Evolutionary conservation across 1,284 basidiomycete genomes (phyloP).

Genomic region (Papiliotrema flavescens): DNA sequence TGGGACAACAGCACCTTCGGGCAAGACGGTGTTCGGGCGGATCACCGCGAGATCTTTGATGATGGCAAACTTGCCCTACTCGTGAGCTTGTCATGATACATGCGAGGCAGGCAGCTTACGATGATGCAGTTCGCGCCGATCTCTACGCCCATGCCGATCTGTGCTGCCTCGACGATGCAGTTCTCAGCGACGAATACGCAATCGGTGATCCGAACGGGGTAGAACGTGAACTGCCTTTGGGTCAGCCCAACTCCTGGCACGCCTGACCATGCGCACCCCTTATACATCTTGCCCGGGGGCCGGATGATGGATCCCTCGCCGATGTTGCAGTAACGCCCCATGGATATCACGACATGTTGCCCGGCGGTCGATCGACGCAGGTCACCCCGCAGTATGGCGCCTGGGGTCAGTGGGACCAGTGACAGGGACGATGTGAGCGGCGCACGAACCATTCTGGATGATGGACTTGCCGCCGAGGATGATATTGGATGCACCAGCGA

Average conservation of each 20-base stretch:
- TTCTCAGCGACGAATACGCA: conserved; percentile 87
- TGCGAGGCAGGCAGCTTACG: conserved; percentile 62
- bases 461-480: conserved; percentile 96
- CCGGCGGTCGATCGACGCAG: conserved; percentile 67
- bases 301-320: conserved; percentile 83
- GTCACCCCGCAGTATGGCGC: conserved; percentile 35
- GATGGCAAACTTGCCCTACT: conserved; percentile 89
- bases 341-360: conserved; percentile 84
- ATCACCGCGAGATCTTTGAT: conserved; percentile 89
- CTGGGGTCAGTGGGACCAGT: conserved; percentile 8
- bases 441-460: conserved; percentile 64
- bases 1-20: conserved; percentile 89
- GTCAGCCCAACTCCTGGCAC: background rate
- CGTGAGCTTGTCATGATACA: background rate
- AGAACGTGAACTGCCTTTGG: conserved; percentile 74
- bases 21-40: conserved; percentile 76
- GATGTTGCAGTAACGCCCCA: conserved; percentile 88
- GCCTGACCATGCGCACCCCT: conserved; percentile 55
- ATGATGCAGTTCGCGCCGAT: conserved; percentile 95
- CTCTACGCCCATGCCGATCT: conserved; percentile 88
- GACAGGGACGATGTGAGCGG: background rate
- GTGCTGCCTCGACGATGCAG: conserved; percentile 87
- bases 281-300: conserved; percentile 55
- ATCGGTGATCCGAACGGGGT: conserved; percentile 95
- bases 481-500: conserved; percentile 92